Conservation (phyloP, 805 yeast genomes). For the Jamesozyma hellenica region DNA sequence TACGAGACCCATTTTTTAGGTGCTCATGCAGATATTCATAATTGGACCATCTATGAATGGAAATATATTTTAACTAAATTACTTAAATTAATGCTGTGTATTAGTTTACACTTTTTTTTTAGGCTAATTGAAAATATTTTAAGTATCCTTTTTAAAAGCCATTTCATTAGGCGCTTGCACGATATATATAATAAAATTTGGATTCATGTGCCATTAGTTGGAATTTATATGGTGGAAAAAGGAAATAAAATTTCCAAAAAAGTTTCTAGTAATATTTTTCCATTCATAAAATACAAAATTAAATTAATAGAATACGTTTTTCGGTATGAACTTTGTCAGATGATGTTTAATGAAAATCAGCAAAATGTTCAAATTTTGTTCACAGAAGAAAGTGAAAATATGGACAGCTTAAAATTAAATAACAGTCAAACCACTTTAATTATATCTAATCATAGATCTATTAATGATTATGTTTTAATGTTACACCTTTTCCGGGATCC, state of each 20-base stretch:
- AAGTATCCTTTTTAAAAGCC: background rate
- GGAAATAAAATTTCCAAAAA: background rate
- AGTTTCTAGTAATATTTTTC: background rate
- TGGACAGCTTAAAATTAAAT: background rate
- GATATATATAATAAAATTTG: conserved; percentile 7
- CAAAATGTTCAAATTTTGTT: conserved; percentile 16
- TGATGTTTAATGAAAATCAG: background rate
- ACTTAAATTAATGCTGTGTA: background rate
- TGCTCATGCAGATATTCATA: conserved; percentile 4
- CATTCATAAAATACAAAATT: background rate
- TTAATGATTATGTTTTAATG: conserved; percentile 57
- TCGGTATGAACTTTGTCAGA: too few species aligned
- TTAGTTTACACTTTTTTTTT: background rate
- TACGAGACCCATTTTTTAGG: conserved; percentile 22
- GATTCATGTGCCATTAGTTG: conserved; percentile 14
- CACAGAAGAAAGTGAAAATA: conserved; percentile 18
- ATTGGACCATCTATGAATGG: conserved; percentile 12
- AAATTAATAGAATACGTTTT: too few species aligned
- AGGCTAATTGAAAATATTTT: background rate
- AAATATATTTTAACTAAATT: background rate
- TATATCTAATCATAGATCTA: conserved; percentile 51
- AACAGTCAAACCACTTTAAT: conserved; percentile 15
- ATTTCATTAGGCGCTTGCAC: background rate
- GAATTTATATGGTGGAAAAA: conserved; percentile 6
- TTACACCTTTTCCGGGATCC: conserved; percentile 21